Conservation (phyloP, 163 green algal species). For the Smithsoniella earleae region DNA sequence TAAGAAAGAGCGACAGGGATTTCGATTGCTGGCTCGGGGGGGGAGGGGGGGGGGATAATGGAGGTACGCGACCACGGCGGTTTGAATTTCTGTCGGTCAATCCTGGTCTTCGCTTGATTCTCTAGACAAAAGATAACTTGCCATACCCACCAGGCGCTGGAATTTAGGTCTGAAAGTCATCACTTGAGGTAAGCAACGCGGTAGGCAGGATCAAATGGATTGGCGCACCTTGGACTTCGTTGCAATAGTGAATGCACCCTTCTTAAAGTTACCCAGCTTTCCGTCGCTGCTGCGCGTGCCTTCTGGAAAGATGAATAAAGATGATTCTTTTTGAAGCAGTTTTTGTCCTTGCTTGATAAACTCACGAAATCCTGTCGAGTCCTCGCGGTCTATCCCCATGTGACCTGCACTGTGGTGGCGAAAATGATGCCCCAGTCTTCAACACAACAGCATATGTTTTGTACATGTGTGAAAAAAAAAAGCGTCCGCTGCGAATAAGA, state of each 20-base stretch:
- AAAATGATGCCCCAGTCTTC: not conserved
- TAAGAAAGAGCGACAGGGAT: too few species aligned
- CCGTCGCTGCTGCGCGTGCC: conserved; percentile 76
- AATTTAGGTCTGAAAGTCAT: too few species aligned
- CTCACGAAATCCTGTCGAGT: conserved; percentile 75
- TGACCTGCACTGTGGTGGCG: conserved; percentile 72
- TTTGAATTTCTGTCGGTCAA: too few species aligned
- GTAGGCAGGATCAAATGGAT: conserved; percentile 91
- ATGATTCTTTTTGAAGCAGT: conserved; percentile 52
- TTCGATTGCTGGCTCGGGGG: too few species aligned
- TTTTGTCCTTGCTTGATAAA: conserved; percentile 74
- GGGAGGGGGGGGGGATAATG: too few species aligned
- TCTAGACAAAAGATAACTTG: too few species aligned
- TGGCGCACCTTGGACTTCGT: conserved; percentile 72
- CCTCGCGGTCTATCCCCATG: conserved; percentile 83
- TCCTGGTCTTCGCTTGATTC: too few species aligned
- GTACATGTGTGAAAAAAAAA: not conserved
- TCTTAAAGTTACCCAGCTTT: conserved; percentile 92
- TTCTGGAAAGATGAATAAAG: conserved; percentile 70
- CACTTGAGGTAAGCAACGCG: conserved; percentile 73
- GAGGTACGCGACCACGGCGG: too few species aligned
- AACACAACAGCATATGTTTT: not conserved
- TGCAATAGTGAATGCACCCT: conserved; percentile 89
- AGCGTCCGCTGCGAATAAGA: not conserved
- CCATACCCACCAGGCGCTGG: not conserved